These are phyloP conservation scores for Xylaria acuta DNA, from an alignment of 495 filamentous ascomycete genomes.

Conservation along the genomic window DNA sequence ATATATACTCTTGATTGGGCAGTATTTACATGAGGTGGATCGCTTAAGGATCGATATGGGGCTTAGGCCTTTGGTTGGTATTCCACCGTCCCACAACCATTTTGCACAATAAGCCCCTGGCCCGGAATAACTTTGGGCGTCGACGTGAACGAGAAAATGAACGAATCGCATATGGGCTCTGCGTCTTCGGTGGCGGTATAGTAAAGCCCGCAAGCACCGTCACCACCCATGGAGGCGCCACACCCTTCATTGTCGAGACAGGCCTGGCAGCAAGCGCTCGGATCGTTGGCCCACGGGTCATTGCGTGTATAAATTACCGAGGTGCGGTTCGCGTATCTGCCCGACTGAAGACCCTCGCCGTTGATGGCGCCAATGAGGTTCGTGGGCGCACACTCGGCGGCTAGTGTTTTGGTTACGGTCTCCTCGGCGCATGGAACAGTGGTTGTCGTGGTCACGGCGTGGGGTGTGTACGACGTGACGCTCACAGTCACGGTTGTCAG, in stretches of 20 bases:
- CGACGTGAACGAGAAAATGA: slow-evolving; percentile 33
- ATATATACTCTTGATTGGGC: too few relatives aligned
- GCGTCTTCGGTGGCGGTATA: slow-evolving; percentile 41
- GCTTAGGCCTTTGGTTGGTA: slow-evolving; percentile 15
- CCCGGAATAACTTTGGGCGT: slow-evolving; percentile 27
- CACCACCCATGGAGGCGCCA: slow-evolving; percentile 63
- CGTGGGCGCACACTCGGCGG: slow-evolving; percentile 37
- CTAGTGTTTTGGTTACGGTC: slow-evolving; percentile 32
- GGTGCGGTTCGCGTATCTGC: slow-evolving; percentile 29
- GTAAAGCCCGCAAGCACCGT: slow-evolving; percentile 41
- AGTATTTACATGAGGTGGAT: too few relatives aligned
- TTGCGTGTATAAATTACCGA: slow-evolving; percentile 32
- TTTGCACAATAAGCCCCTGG: slow-evolving; percentile 33
- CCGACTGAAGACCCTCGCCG: slow-evolving; percentile 31
- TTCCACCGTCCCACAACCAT: slow-evolving; percentile 35
- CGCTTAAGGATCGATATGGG: too few relatives aligned
- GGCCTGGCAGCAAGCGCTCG: slow-evolving; percentile 35
- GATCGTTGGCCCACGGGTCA: slow-evolving; percentile 26
- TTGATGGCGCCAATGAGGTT: slow-evolving; percentile 34
- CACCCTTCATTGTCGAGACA: slow-evolving; percentile 59
- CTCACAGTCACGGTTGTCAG: slow-evolving; percentile 2
- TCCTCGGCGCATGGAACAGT: slow-evolving; percentile 28
- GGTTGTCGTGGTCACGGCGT: slow-evolving; percentile 14
- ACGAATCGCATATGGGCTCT: slow-evolving; percentile 23
- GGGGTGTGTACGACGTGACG: not conserved